phyloP scores from a whole-genome alignment of 768 basidiomycete genomes.

The Floccularia luteovirens region DNA sequence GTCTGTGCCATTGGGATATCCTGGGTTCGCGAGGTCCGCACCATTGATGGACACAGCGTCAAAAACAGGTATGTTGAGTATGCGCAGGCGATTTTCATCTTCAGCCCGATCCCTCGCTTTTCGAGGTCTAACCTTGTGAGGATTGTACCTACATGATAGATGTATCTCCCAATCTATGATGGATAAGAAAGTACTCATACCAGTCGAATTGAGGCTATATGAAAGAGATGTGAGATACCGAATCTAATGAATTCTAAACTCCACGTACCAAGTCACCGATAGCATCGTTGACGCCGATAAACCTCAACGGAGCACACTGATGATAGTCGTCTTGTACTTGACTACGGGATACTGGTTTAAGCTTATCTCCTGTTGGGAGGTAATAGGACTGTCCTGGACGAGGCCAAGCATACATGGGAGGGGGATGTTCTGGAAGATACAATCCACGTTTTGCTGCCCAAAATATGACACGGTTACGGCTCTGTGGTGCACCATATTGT shows the following conservation, averaged over 20 bases:
- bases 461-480: constrained; percentile 60
- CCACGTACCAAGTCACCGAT: constrained; percentile 59
- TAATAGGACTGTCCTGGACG: constrained; percentile 21
- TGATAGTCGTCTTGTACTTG: constrained; percentile 27
- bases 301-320: constrained; percentile 51
- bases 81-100: constrained; percentile 22
- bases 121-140: constrained; percentile 30
- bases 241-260: constrained; percentile 4
- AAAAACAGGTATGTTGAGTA: constrained; percentile 36
- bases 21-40: constrained; percentile 19
- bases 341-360: constrained; percentile 37
- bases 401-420: constrained; percentile 50
- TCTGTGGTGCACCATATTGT: constrained; percentile 69
- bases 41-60: constrained; percentile 20
- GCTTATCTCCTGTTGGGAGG: constrained; percentile 34
- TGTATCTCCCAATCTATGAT: constrained; percentile 1
- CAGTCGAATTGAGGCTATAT: constrained; percentile 64
- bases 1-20: constrained; percentile 33
- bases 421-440: constrained; percentile 52
- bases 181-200: constrained; percentile 20
- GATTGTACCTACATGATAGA: constrained; percentile 41
- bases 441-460: constrained; percentile 54
- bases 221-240: too few relatives aligned
- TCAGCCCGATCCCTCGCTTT: constrained; percentile 26
- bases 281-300: constrained; percentile 57